Percentiles rank a stretch among this genome's conserved stretches.
phyloP scores from a whole-genome alignment of 2,329 filamentous ascomycete species.

The Pyricularia sp. region DNA sequence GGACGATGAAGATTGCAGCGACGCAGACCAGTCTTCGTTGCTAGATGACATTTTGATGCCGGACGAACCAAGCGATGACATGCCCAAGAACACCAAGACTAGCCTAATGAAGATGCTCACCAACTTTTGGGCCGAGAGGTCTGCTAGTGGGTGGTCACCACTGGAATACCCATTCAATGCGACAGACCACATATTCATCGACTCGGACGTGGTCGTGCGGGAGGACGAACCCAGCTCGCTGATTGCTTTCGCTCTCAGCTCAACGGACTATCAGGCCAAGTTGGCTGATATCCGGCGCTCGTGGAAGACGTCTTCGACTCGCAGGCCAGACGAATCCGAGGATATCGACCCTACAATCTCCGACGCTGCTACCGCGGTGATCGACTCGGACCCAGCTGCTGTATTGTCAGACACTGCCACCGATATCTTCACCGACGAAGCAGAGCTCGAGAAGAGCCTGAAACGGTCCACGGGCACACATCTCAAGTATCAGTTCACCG shows the following conservation, averaged over 20 bases:
- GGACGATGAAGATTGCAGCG: conserved; percentile 63
- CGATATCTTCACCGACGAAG: conserved; percentile 41
- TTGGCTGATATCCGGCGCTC: conserved; percentile 55
- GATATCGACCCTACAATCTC: conserved; percentile 12
- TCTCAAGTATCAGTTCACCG: conserved; percentile 90
- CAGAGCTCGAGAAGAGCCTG: conserved; percentile 76
- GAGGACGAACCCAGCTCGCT: conserved; percentile 97
- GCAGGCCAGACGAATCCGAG: conserved; percentile 26
- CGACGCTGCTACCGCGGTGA: conserved; percentile 14
- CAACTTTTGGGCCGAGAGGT: conserved; percentile 97
- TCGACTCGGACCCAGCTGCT: conserved; percentile 17
- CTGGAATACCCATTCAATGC: conserved; percentile 85
- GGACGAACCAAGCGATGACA: conserved; percentile 50
- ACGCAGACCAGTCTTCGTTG: conserved; percentile 52
- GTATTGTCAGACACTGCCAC: not conserved
- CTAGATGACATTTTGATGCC: conserved; percentile 57
- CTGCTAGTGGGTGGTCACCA: conserved; percentile 85
- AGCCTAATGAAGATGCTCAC: conserved; percentile 92
- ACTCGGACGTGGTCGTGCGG: conserved; percentile 92
- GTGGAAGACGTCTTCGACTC: conserved; percentile 24
- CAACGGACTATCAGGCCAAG: conserved; percentile 77
- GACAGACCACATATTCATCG: conserved; percentile 90
- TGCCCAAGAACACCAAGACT: conserved; percentile 78
- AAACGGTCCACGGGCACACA: conserved; percentile 82
- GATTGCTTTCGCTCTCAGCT: conserved; percentile 85